phyloP scores from a whole-genome alignment of 352 stramenopile species.

The Thalassiosira pacifica region DNA sequence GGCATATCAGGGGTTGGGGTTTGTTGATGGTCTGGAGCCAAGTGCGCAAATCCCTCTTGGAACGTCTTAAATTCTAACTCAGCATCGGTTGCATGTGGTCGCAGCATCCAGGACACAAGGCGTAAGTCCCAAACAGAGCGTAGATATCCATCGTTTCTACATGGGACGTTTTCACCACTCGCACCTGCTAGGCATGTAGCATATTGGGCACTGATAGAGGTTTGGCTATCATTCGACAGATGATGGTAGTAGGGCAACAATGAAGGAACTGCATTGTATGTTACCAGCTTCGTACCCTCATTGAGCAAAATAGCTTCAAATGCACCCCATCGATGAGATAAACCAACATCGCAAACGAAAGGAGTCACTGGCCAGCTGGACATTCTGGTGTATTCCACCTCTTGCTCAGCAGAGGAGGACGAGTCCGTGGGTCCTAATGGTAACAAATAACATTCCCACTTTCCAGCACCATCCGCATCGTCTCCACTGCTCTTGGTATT shows the following conservation, averaged over 20 bases:
- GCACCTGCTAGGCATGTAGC: too few species aligned
- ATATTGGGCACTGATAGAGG: too few species aligned
- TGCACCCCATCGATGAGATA: slow-evolving; percentile 53
- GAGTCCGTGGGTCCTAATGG: slow-evolving; percentile 54
- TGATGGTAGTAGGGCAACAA: slow-evolving; percentile 62
- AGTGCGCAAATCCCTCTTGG: slow-evolving; percentile 57
- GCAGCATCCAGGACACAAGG: slow-evolving; percentile 63
- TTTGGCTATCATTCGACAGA: slow-evolving; percentile 40
- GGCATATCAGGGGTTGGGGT: slow-evolving; percentile 23
- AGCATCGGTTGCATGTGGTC: slow-evolving; percentile 46
- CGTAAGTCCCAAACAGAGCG: slow-evolving; percentile 66
- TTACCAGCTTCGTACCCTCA: slow-evolving; percentile 49
- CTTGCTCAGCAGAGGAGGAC: slow-evolving; percentile 1
- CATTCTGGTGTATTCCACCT: slow-evolving; percentile 44
- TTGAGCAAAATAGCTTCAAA: slow-evolving; percentile 53
- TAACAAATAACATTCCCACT: slow-evolving; percentile 48
- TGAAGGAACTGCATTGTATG: slow-evolving; percentile 61
- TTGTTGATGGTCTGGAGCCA: slow-evolving; percentile 27
- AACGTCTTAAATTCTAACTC: slow-evolving; percentile 57
- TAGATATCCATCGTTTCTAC: slow-evolving; percentile 26
- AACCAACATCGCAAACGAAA: slow-evolving; percentile 58
- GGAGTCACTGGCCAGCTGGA: slow-evolving; percentile 45
- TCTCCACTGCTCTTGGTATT: slow-evolving; percentile 13
- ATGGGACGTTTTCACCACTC: too few species aligned
- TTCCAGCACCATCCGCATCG: slow-evolving; percentile 1